Evolutionary conservation across 2,329 filamentous ascomycete genomes (phyloP), one percentile per base, ranked within the genome.

Genomic region (Aurifilum marmelostoma): DNA sequence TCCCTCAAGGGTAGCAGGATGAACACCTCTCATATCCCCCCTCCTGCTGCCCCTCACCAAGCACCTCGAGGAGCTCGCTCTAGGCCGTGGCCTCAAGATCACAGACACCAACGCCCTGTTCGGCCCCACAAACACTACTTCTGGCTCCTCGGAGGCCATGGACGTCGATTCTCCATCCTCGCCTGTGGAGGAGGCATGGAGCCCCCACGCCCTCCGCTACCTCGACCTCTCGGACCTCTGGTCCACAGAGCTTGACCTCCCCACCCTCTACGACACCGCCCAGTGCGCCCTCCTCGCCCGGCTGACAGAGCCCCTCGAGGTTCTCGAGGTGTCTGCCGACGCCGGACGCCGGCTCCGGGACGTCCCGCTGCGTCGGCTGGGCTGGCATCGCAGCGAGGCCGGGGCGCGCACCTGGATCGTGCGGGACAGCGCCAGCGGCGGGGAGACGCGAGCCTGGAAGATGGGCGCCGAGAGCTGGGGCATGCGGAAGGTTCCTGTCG

Each of bases 401-500:
- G 87, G 91, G 58, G 83, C 83, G 75, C 81, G 88, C 63, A 84
- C 87, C 77, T 86, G 91, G 91, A 77, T 94, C 78, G 91, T 94
- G 79, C 81, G 89, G 83, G 41, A 78, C 72, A 74, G 82, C 72
- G 80, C 83, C 69, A 75, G 76, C 16, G 71, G 73, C 54, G 71
- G 72, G 52, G 81, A 82, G 71, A 77, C 79, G 67, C 83, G 89
- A 41, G 81, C 82, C 75, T 96, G 92, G 92, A 96, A 96, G 83
- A 91, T 93, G 90, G 92, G 92, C 41, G 92, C 92, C 63, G 87
- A 88, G 74, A 92, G 89, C 81, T 95, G 92, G 92, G 92, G 92
- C 50, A 94, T 94, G 89, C 86, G 91, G 72, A 96, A 98, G 82
- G 86, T 98, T 56, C 97, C 95, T n/a, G 91, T 98, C 73, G 93